A percentile compares a stretch with the other conserved stretches of the same genome.
phyloP scores from a whole-genome alignment of 495 filamentous ascomycete genomes.

The Chlorociboria aeruginascens region DNA sequence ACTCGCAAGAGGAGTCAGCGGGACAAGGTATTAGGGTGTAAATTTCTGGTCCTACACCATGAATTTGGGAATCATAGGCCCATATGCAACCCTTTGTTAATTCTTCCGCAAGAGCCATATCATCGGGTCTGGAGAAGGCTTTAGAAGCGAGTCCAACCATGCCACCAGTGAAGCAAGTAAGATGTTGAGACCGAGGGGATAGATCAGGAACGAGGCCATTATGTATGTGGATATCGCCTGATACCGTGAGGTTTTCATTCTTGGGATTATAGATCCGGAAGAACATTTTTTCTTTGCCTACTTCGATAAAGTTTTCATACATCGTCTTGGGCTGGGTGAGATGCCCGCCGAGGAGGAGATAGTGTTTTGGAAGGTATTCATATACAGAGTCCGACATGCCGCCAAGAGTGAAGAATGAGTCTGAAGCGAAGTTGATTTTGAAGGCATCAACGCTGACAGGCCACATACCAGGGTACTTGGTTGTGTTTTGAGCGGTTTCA shows the following conservation, averaged over 20 bases:
- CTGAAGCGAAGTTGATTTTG: conserved; percentile 22
- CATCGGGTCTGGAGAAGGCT: conserved; percentile 52
- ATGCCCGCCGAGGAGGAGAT: conserved; percentile 61
- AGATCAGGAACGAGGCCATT: conserved; percentile 18
- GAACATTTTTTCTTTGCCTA: conserved; percentile 52
- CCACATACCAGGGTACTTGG: conserved; percentile 74
- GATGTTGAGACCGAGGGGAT: conserved; percentile 30
- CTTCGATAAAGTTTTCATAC: conserved; percentile 57
- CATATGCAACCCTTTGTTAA: conserved; percentile 82
- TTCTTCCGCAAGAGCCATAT: conserved; percentile 60
- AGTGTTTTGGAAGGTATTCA: conserved; percentile 73
- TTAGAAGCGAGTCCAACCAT: conserved; percentile 75
- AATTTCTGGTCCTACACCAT: conserved; percentile 70
- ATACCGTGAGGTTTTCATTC: conserved; percentile 53
- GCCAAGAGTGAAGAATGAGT: conserved; percentile 51
- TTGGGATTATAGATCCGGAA: conserved; percentile 41
- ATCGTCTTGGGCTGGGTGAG: conserved; percentile 62
- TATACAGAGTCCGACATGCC: conserved; percentile 75
- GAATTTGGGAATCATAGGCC: conserved; percentile 53
- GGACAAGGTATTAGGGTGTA: conserved; percentile 31
- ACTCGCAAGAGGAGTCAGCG: conserved; percentile 9
- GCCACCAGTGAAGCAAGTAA: conserved; percentile 69
- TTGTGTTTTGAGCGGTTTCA: conserved; percentile 53
- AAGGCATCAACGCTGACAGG: conserved; percentile 59
- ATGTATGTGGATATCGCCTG: conserved; percentile 31